These are phyloP conservation scores for Microbotryum silenes-acaulis DNA, from an alignment of 1,284 basidiomycete species.

Conservation along the genomic window DNA sequence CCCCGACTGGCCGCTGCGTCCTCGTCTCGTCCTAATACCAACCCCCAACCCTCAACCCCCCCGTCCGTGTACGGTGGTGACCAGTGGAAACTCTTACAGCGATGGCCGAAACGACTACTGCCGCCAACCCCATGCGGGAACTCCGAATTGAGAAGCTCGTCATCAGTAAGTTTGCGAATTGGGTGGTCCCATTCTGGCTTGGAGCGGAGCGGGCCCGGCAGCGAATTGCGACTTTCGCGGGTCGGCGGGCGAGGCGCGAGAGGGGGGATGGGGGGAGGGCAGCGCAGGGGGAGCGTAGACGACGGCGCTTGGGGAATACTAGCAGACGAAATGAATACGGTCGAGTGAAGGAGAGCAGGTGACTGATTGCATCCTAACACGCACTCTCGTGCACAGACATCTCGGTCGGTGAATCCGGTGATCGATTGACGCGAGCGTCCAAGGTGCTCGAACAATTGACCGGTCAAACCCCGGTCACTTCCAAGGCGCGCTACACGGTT, in stretches of 20 bases:
- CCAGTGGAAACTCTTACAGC: neutral
- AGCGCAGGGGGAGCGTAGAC: no score
- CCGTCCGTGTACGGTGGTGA: no score
- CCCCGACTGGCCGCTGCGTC: no score
- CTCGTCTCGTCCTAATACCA: no score
- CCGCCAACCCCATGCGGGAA: constrained; percentile 50
- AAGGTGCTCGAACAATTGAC: constrained; percentile 99
- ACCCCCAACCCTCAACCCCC: no score
- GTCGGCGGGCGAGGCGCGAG: no score
- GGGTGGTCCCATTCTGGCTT: no score
- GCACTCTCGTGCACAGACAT: constrained; percentile 59
- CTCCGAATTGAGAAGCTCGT: constrained; percentile 98
- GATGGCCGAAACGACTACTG: constrained; percentile 31
- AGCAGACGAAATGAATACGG: no score
- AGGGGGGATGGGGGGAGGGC: no score
- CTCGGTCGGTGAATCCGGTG: constrained; percentile 98
- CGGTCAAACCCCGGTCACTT: constrained; percentile 97
- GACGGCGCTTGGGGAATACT: no score
- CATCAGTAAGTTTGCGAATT: constrained; percentile 67
- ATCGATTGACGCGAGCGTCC: constrained; percentile 96
- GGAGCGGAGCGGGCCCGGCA: neutral
- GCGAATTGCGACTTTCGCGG: neutral
- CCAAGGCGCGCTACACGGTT: constrained; percentile 99
- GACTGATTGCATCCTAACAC: no score
- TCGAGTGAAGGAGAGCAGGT: no score